Base-by-base conservation (phyloP, 2,329 filamentous ascomycete genomes). In the Byssothecium circinans region DNA sequence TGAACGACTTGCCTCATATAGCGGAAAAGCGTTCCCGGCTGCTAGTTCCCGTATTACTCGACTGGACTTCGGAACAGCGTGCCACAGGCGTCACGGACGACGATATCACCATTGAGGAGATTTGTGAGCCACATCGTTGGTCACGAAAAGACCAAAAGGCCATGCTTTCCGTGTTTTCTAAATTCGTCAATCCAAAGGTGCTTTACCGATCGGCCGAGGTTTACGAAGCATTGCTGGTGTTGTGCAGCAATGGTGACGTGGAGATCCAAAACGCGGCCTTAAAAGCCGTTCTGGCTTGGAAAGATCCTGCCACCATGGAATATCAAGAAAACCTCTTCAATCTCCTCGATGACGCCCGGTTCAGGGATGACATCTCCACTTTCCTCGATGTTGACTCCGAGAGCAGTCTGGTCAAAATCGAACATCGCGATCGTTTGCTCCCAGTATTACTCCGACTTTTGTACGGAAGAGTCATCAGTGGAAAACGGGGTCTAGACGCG, bases 341-440 rank as follows among this genome's bases (percentile, higher is more conserved):
- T 59, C 78, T 99, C 2, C 81, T 97, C 8, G 94, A 99, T 57
- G 94, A 97, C 53, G 85, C 88, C 19, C 83, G 89, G 40, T 96
- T 97, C 73, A 89, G 91, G 64, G 94, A 97, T 62, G 92, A 97
- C 67, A 80, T 99, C n/a, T 87, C 90, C 0, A 84, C 94, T 4
- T 87, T 99, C 55, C 81, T 99, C 43, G 87, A 90, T 62, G 82
- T 87, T 14, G 85, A 88, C 15, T 65, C 74, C 19, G 75, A 83
- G 32, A 76, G 81, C 50, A 84, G 84, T 47, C 73, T 85, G 45
- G 87, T 96, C 55, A 84, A 86, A 56, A 75, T 84, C 6, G 82
- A 87, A 41, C 90, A 99, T 64, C 83, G 87, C 8, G 63, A 75
- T 3, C 81, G 84, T 37, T 72, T 96, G 29, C 89, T 97, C 79